Percentiles rank a stretch among this genome's conserved stretches.
Conservation (phyloP, 441 rosid genomes). For the Codiaeum variegatum region DNA sequence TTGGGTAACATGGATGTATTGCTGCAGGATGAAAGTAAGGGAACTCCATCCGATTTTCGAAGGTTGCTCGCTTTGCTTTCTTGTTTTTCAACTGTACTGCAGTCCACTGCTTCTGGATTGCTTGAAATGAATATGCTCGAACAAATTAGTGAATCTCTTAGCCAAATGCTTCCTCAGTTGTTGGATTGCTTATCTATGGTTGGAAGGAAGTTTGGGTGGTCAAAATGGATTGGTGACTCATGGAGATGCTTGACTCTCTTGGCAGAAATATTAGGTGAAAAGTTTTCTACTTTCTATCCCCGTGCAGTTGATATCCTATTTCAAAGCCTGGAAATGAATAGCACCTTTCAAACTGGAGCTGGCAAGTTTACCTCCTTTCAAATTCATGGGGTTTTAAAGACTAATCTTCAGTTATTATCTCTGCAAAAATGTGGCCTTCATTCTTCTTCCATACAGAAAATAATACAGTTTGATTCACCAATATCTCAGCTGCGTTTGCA, state of each 20-base stretch:
- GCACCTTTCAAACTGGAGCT: conserved; percentile 35
- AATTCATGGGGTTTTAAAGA: conserved; percentile 87
- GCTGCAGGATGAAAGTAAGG: conserved; percentile 78
- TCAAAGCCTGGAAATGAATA: conserved; percentile 61
- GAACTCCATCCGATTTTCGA: conserved; percentile 73
- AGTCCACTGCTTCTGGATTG: conserved; percentile 93
- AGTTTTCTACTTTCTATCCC: conserved; percentile 65
- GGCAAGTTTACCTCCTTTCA: conserved; percentile 73
- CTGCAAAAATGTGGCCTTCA: conserved; percentile 84
- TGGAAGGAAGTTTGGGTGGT: conserved; percentile 93
- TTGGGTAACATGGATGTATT: conserved; percentile 87
- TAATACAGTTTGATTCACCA: conserved; percentile 66
- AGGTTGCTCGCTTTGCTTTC: conserved; percentile 91
- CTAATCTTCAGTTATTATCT: conserved; percentile 90
- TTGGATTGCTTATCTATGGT: conserved; percentile 72
- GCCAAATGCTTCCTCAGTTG: conserved; percentile 78
- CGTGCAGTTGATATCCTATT: conserved; percentile 72
- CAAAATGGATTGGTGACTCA: conserved; percentile 78
- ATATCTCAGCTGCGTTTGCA: conserved; percentile 83
- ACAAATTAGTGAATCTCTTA: conserved; percentile 72
- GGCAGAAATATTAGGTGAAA: conserved; percentile 91
- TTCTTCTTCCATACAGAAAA: conserved; percentile 63
- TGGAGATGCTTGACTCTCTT: conserved; percentile 95
- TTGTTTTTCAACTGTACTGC: conserved; percentile 85
- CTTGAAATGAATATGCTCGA: conserved; percentile 83